Conservation (phyloP, 2,329 filamentous ascomycete genomes). For the Apiospora marii region DNA sequence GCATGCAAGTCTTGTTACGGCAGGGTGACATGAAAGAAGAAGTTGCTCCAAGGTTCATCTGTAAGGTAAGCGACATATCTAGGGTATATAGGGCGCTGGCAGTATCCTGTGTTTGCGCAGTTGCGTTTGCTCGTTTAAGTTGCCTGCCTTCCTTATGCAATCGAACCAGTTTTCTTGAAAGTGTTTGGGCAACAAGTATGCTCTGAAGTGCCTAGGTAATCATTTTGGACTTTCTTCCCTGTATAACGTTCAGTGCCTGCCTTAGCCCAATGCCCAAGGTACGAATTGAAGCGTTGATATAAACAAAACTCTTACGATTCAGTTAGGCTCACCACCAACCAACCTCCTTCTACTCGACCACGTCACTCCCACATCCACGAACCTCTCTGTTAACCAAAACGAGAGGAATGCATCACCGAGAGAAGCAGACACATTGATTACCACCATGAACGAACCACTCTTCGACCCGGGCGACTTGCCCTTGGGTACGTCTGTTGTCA, state of each 20-base stretch:
- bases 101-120: background rate
- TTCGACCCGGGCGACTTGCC: background rate
- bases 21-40: background rate
- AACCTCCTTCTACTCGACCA: background rate
- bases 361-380: background rate
- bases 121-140: background rate
- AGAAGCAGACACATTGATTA: background rate
- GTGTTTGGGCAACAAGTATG: background rate
- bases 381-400: background rate
- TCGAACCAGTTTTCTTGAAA: background rate
- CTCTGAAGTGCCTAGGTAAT: background rate
- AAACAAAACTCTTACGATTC: background rate
- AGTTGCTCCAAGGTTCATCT: background rate
- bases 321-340: background rate
- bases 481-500: background rate
- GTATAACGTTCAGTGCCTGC: background rate
- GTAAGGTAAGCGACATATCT: background rate
- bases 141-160: background rate
- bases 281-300: background rate
- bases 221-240: background rate
- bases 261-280: background rate
- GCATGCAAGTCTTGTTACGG: background rate
- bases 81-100: background rate
- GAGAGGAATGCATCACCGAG: background rate
- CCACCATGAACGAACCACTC: background rate